phyloP scores from a whole-genome alignment of 306 rosid species.

The Arachis hypogaea region DNA sequence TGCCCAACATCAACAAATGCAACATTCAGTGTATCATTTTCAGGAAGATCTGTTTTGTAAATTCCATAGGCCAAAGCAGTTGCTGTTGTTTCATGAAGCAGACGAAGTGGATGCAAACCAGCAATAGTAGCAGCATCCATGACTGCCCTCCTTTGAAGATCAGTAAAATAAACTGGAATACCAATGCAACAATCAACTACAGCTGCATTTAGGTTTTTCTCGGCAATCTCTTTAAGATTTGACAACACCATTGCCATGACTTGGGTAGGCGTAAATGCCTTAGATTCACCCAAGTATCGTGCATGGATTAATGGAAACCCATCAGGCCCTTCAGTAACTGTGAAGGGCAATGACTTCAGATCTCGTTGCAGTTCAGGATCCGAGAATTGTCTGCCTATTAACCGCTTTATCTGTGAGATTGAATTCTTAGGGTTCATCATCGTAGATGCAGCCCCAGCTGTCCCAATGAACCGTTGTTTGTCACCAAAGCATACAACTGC shows the following conservation, averaged over 20 bases:
- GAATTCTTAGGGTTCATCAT: slow-evolving; percentile 98
- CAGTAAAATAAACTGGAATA: slow-evolving; percentile 91
- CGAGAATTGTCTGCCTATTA: slow-evolving; percentile 71
- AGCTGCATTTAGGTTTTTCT: slow-evolving; percentile 79
- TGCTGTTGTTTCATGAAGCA: slow-evolving; percentile 90
- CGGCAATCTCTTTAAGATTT: slow-evolving; percentile 76
- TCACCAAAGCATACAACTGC: slow-evolving; percentile 96
- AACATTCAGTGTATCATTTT: slow-evolving; percentile 78
- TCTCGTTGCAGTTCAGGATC: slow-evolving; percentile 88
- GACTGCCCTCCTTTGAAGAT: slow-evolving; percentile 90
- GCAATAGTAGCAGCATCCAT: slow-evolving; percentile 92
- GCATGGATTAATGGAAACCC: slow-evolving; percentile 85
- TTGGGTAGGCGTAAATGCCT: slow-evolving; percentile 79
- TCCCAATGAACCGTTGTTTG: slow-evolving; percentile 89
- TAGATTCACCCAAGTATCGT: slow-evolving; percentile 69
- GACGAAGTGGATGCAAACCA: slow-evolving; percentile 83
- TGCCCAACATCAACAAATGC: slow-evolving; percentile 95
- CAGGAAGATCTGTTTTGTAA: slow-evolving; percentile 93
- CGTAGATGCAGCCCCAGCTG: slow-evolving; percentile 92
- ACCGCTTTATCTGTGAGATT: slow-evolving; percentile 75
- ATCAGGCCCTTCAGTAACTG: slow-evolving; percentile 82
- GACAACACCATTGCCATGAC: slow-evolving; percentile 82
- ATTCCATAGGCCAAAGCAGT: slow-evolving; percentile 97
- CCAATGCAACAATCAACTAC: slow-evolving; percentile 96
- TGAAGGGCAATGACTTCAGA: slow-evolving; percentile 69